A percentile compares a stretch with the other conserved stretches of the same genome.
Conservation (phyloP, 2,329 filamentous ascomycete genomes). For the Sporothrix variecibatus region DNA sequence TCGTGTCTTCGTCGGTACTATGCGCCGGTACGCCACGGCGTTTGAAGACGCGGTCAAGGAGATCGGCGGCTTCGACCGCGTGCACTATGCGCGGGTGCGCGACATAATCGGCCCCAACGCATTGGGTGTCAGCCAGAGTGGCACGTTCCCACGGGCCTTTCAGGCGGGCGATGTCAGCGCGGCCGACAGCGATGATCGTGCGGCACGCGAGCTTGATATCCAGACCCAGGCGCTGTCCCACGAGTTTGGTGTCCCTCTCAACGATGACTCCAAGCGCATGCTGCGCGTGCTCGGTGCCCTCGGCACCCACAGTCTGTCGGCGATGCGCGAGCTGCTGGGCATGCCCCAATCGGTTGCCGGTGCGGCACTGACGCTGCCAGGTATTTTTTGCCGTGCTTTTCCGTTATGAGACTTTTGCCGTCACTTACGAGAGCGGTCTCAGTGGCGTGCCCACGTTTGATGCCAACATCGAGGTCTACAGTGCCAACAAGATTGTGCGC, state of each 20-base stretch:
- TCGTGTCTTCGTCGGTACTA: conserved; percentile 60
- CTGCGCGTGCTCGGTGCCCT: conserved; percentile 36
- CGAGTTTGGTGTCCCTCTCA: conserved; percentile 38
- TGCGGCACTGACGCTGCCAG: conserved; percentile 40
- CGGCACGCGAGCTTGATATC: conserved; percentile 34
- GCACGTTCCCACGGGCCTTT: conserved; percentile 47
- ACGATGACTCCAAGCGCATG: neutral
- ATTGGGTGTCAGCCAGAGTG: conserved; percentile 50
- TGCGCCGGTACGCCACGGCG: conserved; percentile 60
- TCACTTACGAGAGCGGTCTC: conserved; percentile 60
- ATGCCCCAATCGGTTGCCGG: conserved; percentile 46
- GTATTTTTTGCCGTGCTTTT: conserved; percentile 46
- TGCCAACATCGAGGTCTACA: conserved; percentile 55
- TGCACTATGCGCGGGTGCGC: conserved; percentile 56
- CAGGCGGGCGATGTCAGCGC: conserved; percentile 44
- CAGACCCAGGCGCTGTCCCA: conserved; percentile 36
- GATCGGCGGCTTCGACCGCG: conserved; percentile 51
- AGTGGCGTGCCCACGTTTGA: conserved; percentile 56
- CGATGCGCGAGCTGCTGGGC: conserved; percentile 57
- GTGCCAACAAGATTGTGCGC: conserved; percentile 53
- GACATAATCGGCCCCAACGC: conserved; percentile 55
- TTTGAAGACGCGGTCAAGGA: conserved; percentile 58
- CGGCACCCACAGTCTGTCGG: conserved; percentile 55
- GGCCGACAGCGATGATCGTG: conserved; percentile 34
- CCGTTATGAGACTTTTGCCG: conserved; percentile 49